Conservation (phyloP, 2,329 filamentous ascomycete species). For the Aspergillus pseudoglaucus region DNA sequence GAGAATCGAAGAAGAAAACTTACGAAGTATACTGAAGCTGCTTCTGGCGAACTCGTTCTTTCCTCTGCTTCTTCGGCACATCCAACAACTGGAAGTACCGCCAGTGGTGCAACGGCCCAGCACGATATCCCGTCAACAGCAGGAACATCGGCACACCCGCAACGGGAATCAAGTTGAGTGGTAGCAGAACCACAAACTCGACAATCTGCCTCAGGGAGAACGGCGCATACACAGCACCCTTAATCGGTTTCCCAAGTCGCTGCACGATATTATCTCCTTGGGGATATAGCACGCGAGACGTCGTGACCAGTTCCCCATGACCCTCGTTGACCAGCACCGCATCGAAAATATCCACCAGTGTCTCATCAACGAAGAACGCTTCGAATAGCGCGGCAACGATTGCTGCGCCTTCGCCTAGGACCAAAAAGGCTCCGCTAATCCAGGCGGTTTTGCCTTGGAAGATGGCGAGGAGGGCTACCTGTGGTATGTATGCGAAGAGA, state of each 20-base stretch:
- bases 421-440: slow-evolving; percentile 79
- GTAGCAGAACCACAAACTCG: slow-evolving; percentile 71
- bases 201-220: slow-evolving; percentile 87
- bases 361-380: slow-evolving; percentile 75
- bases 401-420: slow-evolving; percentile 61
- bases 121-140: slow-evolving; percentile 75
- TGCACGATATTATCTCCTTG: slow-evolving; percentile 68
- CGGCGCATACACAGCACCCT: slow-evolving; percentile 70
- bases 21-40: slow-evolving; percentile 81
- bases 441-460: slow-evolving; percentile 86
- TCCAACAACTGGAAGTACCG: slow-evolving; percentile 79
- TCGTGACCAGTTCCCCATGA: slow-evolving; percentile 60
- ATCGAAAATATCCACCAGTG: slow-evolving; percentile 76
- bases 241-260: slow-evolving; percentile 75
- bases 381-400: slow-evolving; percentile 64
- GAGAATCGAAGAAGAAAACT: slow-evolving; percentile 11
- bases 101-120: slow-evolving; percentile 85
- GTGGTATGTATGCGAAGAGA: slow-evolving; percentile 78
- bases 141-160: slow-evolving; percentile 81
- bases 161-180: slow-evolving; percentile 80
- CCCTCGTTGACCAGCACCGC: slow-evolving; percentile 72
- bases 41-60: slow-evolving; percentile 59
- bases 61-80: slow-evolving; percentile 66
- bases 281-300: slow-evolving; percentile 58
- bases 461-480: slow-evolving; percentile 80